Evolutionary conservation across 371 early-diverging fungal species (phyloP).

Genomic region (Phascolomyces articulosus): DNA sequence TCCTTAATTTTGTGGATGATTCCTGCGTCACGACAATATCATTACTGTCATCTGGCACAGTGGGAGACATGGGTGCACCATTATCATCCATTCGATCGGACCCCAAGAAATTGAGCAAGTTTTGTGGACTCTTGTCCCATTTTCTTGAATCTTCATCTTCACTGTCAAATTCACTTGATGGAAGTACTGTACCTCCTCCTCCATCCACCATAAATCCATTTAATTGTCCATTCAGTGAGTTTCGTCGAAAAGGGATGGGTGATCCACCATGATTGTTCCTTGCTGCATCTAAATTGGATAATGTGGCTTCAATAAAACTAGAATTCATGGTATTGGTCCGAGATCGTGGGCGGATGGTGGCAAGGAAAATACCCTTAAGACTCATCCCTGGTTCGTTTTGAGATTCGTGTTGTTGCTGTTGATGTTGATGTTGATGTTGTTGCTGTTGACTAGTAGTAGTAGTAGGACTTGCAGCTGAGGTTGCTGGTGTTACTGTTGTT

Average conservation of each 20-base stretch:
- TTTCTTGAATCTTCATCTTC: conserved; percentile 58
- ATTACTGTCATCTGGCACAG: conserved; percentile 3
- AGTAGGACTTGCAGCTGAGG: not conserved
- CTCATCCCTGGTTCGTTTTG: conserved; percentile 22
- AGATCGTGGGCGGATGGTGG: conserved; percentile 47
- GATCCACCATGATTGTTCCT: conserved; percentile 15
- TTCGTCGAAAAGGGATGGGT: conserved; percentile 47
- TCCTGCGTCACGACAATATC: conserved; percentile 9
- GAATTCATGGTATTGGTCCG: conserved; percentile 60
- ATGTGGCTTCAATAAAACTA: conserved; percentile 23
- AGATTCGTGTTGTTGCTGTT: not conserved
- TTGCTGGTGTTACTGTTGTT: conserved; percentile 4
- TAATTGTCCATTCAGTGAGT: conserved; percentile 25
- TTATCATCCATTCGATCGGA: conserved; percentile 12
- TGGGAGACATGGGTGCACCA: not conserved
- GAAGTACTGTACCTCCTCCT: conserved; percentile 24
- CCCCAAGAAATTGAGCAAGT: conserved; percentile 42
- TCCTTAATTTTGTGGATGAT: conserved; percentile 6
- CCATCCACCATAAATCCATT: conserved; percentile 18
- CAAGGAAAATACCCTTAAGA: conserved; percentile 31
- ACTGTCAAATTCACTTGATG: conserved; percentile 65
- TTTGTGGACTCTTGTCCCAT: conserved; percentile 40
- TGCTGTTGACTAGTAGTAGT: no score
- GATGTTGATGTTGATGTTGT: not conserved
- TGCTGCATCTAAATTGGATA: conserved; percentile 23